A percentile compares a stretch with the other conserved stretches of the same genome.
Evolutionary conservation across 768 basidiomycete species (phyloP).

Genomic region (Tremella mesenterica): DNA sequence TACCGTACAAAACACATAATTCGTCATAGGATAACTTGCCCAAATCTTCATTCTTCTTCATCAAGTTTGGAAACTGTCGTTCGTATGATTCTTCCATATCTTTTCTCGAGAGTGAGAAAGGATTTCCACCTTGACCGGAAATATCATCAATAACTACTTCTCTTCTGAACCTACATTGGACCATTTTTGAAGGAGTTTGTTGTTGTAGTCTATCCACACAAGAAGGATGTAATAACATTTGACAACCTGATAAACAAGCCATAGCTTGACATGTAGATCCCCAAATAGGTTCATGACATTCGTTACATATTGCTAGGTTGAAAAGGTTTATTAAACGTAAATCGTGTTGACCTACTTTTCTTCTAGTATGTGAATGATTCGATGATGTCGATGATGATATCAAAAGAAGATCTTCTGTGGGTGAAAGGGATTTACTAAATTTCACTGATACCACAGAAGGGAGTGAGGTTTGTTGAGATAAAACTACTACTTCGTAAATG

Average conservation of each 20-base stretch:
- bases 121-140: slow-evolving; percentile 10
- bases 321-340: slow-evolving; percentile 61
- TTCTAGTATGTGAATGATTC: slow-evolving; percentile 3
- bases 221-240: slow-evolving; percentile 53
- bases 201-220: slow-evolving; percentile 46
- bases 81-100: slow-evolving; percentile 9
- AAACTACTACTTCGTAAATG: slow-evolving; percentile 18
- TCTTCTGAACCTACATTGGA: slow-evolving; percentile 43
- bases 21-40: slow-evolving; percentile 58
- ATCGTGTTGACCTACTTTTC: slow-evolving; percentile 48
- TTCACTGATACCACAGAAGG: slow-evolving; percentile 14
- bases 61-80: neutral
- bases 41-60: slow-evolving; percentile 45
- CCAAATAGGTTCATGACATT: slow-evolving; percentile 66
- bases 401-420: slow-evolving; percentile 12
- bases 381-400: slow-evolving; percentile 4
- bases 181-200: slow-evolving; percentile 6
- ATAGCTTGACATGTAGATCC: slow-evolving; percentile 58
- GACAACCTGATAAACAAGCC: slow-evolving; percentile 55
- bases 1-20: slow-evolving; percentile 54
- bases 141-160: slow-evolving; percentile 22
- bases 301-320: slow-evolving; percentile 61
- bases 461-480: slow-evolving; percentile 7
- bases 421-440: slow-evolving; percentile 10
- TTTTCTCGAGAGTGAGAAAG: slow-evolving; percentile 9